A percentile compares a stretch with the other conserved stretches of the same genome.
Evolutionary conservation across 768 basidiomycete species (phyloP).

Genomic region (Suillus brevipes): DNA sequence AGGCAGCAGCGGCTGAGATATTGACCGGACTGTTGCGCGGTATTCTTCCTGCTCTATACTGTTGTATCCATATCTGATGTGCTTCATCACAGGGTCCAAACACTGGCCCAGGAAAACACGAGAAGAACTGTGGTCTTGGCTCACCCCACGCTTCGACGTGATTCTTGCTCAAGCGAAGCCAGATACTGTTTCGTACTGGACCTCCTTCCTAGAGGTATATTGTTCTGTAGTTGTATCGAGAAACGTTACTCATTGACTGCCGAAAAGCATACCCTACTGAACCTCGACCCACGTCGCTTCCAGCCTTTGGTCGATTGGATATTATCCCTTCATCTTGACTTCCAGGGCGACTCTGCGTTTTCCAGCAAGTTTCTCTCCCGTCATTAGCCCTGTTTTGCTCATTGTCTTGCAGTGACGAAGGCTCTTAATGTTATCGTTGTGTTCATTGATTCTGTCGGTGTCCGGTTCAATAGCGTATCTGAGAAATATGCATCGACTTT

Average conservation of each 20-base stretch:
- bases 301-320: conserved; percentile 77
- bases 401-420: conserved; percentile 63
- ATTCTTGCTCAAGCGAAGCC: conserved; percentile 80
- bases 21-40: conserved; percentile 76
- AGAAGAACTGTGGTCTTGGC: conserved; percentile 72
- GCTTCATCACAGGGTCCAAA: conserved; percentile 60
- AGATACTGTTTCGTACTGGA: conserved; percentile 81
- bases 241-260: conserved; percentile 11
- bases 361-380: conserved; percentile 53
- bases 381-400: conserved; percentile 7
- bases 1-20: conserved; percentile 76
- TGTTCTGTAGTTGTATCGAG: background rate
- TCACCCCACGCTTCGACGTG: conserved; percentile 54
- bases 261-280: conserved; percentile 51
- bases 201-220: conserved; percentile 50
- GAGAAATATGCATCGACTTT: conserved; percentile 69
- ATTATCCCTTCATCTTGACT: conserved; percentile 72
- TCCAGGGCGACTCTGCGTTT: conserved; percentile 84
- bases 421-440: conserved; percentile 65
- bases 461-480: conserved; percentile 65
- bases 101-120: conserved; percentile 69
- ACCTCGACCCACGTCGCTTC: conserved; percentile 80
- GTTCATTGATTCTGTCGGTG: conserved; percentile 63
- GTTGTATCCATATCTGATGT: conserved; percentile 11
- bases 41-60: conserved; percentile 27